phyloP scores from a whole-genome alignment of 2,329 filamentous ascomycete genomes.

The Paraconiothyrium sp. region DNA sequence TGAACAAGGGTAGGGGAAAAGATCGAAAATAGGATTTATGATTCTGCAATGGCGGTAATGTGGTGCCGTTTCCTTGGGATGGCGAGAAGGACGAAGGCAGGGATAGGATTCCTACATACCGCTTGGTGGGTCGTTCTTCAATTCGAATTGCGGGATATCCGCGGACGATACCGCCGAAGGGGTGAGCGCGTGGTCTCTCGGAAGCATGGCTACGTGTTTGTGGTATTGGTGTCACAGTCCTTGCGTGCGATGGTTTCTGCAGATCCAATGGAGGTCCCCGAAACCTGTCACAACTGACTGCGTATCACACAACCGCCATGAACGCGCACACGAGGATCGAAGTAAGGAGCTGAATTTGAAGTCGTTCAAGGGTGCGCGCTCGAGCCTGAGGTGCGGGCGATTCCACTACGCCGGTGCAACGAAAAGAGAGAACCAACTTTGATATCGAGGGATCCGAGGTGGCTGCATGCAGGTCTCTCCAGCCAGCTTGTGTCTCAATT shows the following conservation, averaged over 20 bases:
- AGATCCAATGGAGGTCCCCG: conserved; percentile 7
- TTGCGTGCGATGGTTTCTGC: conserved; percentile 16
- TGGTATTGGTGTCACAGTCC: conserved; percentile 17
- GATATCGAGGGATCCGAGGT: not conserved
- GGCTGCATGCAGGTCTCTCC: not conserved
- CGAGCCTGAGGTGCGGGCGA: not conserved
- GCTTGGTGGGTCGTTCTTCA: conserved; percentile 5
- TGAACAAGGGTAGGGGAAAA: conserved; percentile 7
- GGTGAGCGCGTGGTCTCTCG: conserved; percentile 11
- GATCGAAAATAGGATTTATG: not conserved
- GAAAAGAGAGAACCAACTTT: not conserved
- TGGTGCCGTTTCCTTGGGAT: not conserved
- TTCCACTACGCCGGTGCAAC: not conserved
- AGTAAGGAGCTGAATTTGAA: conserved; percentile 7
- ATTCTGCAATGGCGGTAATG: not conserved
- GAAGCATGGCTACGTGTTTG: conserved; percentile 15
- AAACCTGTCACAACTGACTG: conserved; percentile 2
- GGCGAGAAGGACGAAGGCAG: conserved; percentile 4
- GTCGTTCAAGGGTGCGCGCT: not conserved
- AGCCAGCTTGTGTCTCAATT: conserved; percentile 4
- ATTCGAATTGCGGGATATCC: conserved; percentile 9
- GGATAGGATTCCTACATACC: conserved; percentile 15
- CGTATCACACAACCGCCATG: conserved; percentile 5
- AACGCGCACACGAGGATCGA: not conserved
- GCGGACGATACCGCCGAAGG: conserved; percentile 1